These are phyloP conservation scores for Euclidium syriacum DNA, from an alignment of 345 rosid genomes.

Conservation along the genomic window DNA sequence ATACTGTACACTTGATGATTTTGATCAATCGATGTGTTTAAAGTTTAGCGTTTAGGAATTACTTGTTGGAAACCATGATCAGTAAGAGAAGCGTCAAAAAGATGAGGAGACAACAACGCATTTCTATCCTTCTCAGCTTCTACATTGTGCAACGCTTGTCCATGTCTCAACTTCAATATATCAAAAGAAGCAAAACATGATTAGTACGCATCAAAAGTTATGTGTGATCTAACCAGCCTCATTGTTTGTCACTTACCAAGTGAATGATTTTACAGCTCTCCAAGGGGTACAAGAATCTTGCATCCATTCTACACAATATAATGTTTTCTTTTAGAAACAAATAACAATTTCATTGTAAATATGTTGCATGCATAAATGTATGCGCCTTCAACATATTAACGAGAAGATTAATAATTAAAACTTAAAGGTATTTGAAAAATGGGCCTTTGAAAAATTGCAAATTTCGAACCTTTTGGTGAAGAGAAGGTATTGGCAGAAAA, in stretches of 20 bases:
- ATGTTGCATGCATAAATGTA: not conserved
- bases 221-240: not conserved
- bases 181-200: not conserved
- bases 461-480: conserved; percentile 15
- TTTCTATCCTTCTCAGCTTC: conserved; percentile 43
- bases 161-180: conserved; percentile 58
- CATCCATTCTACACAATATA: conserved; percentile 25
- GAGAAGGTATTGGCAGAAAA: not conserved
- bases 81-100: conserved; percentile 58
- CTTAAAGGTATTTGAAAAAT: not conserved
- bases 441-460: too few relatives aligned
- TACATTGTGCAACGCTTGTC: conserved; percentile 61
- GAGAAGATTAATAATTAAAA: not conserved
- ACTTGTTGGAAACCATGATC: conserved; percentile 58
- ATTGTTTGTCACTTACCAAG: conserved; percentile 32
- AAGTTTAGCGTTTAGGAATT: not conserved
- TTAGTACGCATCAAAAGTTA: not conserved
- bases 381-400: not conserved
- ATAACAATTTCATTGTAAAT: not conserved
- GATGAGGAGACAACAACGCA: conserved; percentile 42
- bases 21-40: not conserved
- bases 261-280: conserved; percentile 50
- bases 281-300: conserved; percentile 39
- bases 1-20: not conserved
- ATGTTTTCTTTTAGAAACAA: not conserved